Evolutionary conservation across 768 basidiomycete species (phyloP), one percentile per base, ranked within the genome.

Genomic region (Rhodosporidiobolus odoratus): DNA sequence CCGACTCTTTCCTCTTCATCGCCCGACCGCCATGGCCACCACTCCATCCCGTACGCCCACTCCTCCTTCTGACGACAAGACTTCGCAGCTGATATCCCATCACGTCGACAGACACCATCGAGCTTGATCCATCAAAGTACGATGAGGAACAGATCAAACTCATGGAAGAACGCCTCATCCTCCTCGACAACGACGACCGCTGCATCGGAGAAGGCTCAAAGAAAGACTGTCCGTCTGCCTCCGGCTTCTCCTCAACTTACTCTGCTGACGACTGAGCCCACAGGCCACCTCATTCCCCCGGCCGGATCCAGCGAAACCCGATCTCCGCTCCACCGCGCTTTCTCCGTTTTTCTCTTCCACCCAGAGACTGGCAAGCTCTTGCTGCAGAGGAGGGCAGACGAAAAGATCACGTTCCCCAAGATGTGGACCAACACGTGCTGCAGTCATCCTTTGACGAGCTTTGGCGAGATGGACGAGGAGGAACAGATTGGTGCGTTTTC

Each of bases 381-480:
- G 35, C 84, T 99, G 54, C 96, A 99, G 79, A 92, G 92, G 80
- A 86, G 96, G 45, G 96, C 96, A 27, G 84, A 88, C n/a, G 93
- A 95, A 82, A 99, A 99, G 83, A 99, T 99, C 78, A 99, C 96
- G 12, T 99, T 99, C 82, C 96, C 96, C 9, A 85, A 91, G 76
- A 93, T 97, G 93, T 99, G 96, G 96, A 99, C 96, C 40, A 99
- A 99, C 81, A 98, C 96, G 13, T 99, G 96, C 79, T 99, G 95
- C 82, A 93, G 91, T 32, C 95, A 99, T 78, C 95, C 95, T 25
- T 83, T 99, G 59, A 78, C 77, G 48, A 79, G 79, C 62, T 75
- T 69, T 40, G 88, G 91, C 75, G 96, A 98, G 81, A 91, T 92
- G 74, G 89, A 88, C 71, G 85, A 86, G 74, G 89, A 92, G 74